Evolutionary conservation across 768 basidiomycete species (phyloP), one percentile per base, ranked within the genome.

Genomic region (Strobilomyces dryophilus): DNA sequence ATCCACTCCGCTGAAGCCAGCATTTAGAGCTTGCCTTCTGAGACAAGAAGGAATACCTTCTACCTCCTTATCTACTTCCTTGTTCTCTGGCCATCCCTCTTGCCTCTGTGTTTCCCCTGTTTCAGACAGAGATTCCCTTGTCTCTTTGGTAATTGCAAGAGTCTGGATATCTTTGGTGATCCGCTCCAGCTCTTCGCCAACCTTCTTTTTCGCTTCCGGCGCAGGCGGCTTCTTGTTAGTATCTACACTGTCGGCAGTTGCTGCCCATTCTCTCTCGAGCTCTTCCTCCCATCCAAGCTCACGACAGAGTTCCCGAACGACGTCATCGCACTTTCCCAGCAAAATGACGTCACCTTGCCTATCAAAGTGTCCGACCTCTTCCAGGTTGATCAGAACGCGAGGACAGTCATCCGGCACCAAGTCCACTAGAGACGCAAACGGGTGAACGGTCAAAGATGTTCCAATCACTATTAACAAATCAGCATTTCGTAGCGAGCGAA

Each of bases 401-500:
- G 89, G 92, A 60, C 85, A 91, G 9, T 59, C 58, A 2, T 71
- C 54, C 5, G 75, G 73, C 0, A 87, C 83, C 51, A 79, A 67
- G 40, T 73, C 69, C 10, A 87, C 79, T 21, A 98, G 81, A 1
- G 82, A 81, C 6, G 94, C 92, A 66, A 98, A 97, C 2, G 92
- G 92, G 48, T 87, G 83, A 11, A 94, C 90, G 0, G 82, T 85
- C 44, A 95, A 77, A 2, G 92, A 95, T 0, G 95, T 98, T 26
- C 95, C 94, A 59, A 97, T 85, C 42, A 97, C 81, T 60, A 98
- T 84, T 36, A 97, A 79, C 20, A 98, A 78, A 68, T 98, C 93
- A 8, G 90, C 91, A n/a, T 75, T 55, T 6, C 63, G 62, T 29
- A 97, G 66, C 18, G 74, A 71, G 1, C 74, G 73, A 7, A 89